Evolutionary conservation across 169 alveolate species (phyloP).

Genomic region (Cryptosporidium baileyi): DNA sequence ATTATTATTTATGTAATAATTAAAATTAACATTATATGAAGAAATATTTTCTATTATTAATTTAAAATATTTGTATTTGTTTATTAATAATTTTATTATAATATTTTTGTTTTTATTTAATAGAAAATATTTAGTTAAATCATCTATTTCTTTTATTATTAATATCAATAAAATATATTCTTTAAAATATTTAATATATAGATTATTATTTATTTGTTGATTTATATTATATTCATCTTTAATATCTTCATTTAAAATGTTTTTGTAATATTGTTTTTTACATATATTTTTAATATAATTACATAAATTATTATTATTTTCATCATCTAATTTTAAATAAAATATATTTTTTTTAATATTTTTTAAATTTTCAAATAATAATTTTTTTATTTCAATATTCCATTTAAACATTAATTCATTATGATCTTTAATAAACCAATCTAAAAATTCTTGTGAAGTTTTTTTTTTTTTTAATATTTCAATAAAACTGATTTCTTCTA

Average conservation of each 20-base stretch:
- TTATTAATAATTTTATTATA: conserved; percentile 3
- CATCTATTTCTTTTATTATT: conserved; percentile 66
- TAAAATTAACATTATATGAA: not conserved
- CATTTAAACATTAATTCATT: not conserved
- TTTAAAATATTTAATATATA: not conserved
- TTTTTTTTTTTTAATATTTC: conserved; percentile 4
- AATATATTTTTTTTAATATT: not conserved
- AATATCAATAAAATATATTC: conserved; percentile 59
- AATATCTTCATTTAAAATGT: not conserved
- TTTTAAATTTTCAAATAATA: not conserved
- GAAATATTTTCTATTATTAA: not conserved
- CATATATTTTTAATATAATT: not conserved
- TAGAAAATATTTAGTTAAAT: conserved; percentile 66
- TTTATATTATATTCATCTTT: not conserved
- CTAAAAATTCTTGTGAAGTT: conserved; percentile 47
- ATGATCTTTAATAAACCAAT: conserved; percentile 25
- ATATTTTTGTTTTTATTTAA: conserved; percentile 66
- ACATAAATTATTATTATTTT: not conserved
- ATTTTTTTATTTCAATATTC: not conserved
- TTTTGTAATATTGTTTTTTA: not conserved
- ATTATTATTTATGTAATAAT: not conserved
- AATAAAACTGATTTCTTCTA: no score
- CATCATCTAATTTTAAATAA: not conserved
- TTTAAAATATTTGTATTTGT: not conserved
- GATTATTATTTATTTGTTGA: not conserved